phyloP scores from a whole-genome alignment of 352 stramenopile species.

The Phytophthora chlamydospora region DNA sequence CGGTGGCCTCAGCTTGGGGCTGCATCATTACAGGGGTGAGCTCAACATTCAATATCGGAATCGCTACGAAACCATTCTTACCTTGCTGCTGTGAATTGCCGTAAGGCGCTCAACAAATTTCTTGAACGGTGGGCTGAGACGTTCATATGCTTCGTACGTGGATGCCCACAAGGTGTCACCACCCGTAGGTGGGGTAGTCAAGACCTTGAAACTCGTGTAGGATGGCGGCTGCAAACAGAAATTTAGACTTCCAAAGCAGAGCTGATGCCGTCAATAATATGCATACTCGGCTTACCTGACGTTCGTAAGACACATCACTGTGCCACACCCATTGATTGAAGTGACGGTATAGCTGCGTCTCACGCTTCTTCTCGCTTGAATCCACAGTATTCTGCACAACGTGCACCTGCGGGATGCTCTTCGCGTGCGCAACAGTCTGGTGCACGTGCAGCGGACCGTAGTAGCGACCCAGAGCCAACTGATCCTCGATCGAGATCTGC shows the following conservation, averaged over 20 bases:
- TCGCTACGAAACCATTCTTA: too few relatives aligned
- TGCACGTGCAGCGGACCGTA: conserved; percentile 23
- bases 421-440: too few relatives aligned
- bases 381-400: too few relatives aligned
- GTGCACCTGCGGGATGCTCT: too few relatives aligned
- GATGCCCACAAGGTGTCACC: conserved; percentile 53
- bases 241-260: too few relatives aligned
- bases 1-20: conserved; percentile 18
- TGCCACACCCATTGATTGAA: conserved; percentile 41
- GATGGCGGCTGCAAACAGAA: conserved; percentile 43
- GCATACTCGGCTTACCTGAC: too few relatives aligned
- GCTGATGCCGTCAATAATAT: too few relatives aligned
- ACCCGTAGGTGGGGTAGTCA: conserved; percentile 40
- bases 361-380: too few relatives aligned
- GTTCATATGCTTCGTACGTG: conserved; percentile 52
- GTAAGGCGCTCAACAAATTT: conserved; percentile 46
- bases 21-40: too few relatives aligned
- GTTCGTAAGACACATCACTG: conserved; percentile 46
- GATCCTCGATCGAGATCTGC: conserved; percentile 25
- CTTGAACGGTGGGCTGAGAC: conserved; percentile 42
- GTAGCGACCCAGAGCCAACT: conserved; percentile 19
- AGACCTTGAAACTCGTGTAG: conserved; percentile 30
- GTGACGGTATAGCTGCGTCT: too few relatives aligned
- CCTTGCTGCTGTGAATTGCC: conserved; percentile 54
- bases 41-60: too few relatives aligned